These are phyloP conservation scores for Colletotrichum phormii DNA, from an alignment of 2,329 filamentous ascomycete species.

Conservation along the genomic window DNA sequence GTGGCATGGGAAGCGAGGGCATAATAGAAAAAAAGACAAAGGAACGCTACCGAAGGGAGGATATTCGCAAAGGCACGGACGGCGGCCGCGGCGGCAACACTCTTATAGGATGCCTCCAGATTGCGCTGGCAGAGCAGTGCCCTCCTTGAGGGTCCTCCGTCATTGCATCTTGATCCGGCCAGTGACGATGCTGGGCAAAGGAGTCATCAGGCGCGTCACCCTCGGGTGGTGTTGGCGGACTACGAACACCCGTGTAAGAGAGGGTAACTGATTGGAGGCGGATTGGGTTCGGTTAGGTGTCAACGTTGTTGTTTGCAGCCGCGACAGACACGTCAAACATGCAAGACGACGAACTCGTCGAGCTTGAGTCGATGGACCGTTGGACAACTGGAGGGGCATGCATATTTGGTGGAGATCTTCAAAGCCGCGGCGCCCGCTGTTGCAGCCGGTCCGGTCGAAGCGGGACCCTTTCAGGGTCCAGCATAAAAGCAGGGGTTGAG, in stretches of 20 bases:
- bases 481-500: slow-evolving; percentile 20
- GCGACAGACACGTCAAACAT: slow-evolving; percentile 34
- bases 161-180: slow-evolving; percentile 14
- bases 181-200: slow-evolving; percentile 25
- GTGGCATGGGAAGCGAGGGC: slow-evolving; percentile 16
- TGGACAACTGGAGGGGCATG: slow-evolving; percentile 2
- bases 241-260: slow-evolving; percentile 36
- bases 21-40: neutral
- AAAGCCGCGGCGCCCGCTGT: slow-evolving; percentile 21
- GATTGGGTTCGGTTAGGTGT: slow-evolving; percentile 20
- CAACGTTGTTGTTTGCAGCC: slow-evolving; percentile 2
- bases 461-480: slow-evolving; percentile 28
- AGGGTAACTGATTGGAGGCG: slow-evolving; percentile 32
- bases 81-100: slow-evolving; percentile 18
- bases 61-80: slow-evolving; percentile 29
- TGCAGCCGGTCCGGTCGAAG: slow-evolving; percentile 20
- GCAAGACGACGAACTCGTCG: slow-evolving; percentile 21
- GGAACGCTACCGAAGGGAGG: slow-evolving; percentile 33
- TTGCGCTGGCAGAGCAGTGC: slow-evolving; percentile 12
- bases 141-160: slow-evolving; percentile 31
- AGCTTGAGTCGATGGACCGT: slow-evolving; percentile 9
- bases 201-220: slow-evolving; percentile 30
- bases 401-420: slow-evolving; percentile 12
- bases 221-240: slow-evolving; percentile 33
- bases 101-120: slow-evolving; percentile 32